Conservation (phyloP, 2,329 filamentous ascomycete species). For the Venturia carpophila region DNA sequence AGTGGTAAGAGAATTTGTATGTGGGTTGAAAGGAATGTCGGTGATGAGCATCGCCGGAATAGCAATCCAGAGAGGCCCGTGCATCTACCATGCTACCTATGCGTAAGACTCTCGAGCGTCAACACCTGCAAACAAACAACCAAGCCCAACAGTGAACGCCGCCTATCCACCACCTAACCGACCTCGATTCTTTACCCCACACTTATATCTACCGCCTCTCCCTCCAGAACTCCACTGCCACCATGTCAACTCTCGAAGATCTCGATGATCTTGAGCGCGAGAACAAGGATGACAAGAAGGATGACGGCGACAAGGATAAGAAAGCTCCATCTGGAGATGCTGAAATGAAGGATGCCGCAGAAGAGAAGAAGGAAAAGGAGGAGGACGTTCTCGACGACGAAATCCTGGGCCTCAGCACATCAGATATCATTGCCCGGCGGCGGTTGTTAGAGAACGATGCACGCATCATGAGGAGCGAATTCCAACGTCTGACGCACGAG, state of each 20-base stretch:
- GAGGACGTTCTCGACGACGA: slow-evolving; percentile 87
- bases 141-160: not conserved
- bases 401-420: slow-evolving; percentile 84
- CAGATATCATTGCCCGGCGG: slow-evolving; percentile 86
- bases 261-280: slow-evolving; percentile 82
- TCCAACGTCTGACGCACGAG: slow-evolving; percentile 86
- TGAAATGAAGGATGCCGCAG: slow-evolving; percentile 78
- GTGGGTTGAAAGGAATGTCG: not conserved
- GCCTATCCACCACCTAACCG: not conserved
- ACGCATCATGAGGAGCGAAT: slow-evolving; percentile 97
- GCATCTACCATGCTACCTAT: not conserved
- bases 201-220: not conserved
- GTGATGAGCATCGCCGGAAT: not conserved
- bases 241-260: slow-evolving; percentile 86
- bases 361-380: slow-evolving; percentile 55
- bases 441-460: slow-evolving; percentile 95
- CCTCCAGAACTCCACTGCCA: slow-evolving; percentile 21
- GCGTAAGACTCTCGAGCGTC: not conserved
- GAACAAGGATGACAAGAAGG: slow-evolving; percentile 49
- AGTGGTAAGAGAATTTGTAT: not conserved
- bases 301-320: slow-evolving; percentile 44
- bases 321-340: slow-evolving; percentile 61
- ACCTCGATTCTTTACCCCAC: not conserved
- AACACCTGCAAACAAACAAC: slow-evolving; percentile 2
- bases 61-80: not conserved